Evolutionary conservation across 768 basidiomycete genomes (phyloP).

Genomic region (Ramaria sp.): DNA sequence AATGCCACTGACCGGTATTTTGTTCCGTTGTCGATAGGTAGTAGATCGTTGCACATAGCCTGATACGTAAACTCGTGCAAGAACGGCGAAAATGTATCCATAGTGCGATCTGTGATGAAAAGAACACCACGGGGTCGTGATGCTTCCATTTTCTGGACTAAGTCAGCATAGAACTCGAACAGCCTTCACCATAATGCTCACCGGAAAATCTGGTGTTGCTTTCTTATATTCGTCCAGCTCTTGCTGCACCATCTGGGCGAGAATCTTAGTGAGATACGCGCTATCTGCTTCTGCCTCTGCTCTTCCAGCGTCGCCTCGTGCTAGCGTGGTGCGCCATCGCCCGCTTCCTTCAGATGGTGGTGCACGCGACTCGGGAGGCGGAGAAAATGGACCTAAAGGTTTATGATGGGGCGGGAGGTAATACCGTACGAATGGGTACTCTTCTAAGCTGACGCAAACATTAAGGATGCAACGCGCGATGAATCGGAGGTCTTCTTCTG

Average conservation of each 20-base stretch:
- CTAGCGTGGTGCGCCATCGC: conserved; percentile 76
- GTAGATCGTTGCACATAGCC: conserved; percentile 93
- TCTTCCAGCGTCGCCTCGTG: conserved; percentile 58
- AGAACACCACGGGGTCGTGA: conserved; percentile 68
- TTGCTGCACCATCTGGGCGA: conserved; percentile 79
- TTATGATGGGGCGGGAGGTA: conserved; percentile 75
- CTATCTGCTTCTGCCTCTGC: conserved; percentile 59
- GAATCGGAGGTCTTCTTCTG: conserved; percentile 82
- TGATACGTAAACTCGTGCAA: conserved; percentile 98
- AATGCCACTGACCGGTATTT: conserved; percentile 64
- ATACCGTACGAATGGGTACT: conserved; percentile 89
- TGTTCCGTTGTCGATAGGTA: conserved; percentile 77
- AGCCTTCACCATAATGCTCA: conserved; percentile 28
- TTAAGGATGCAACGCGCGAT: conserved; percentile 61
- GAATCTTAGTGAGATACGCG: conserved; percentile 68
- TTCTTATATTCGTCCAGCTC: conserved; percentile 83
- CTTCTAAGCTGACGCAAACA: conserved; percentile 79
- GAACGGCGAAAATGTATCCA: conserved; percentile 87
- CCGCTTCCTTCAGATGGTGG: conserved; percentile 51
- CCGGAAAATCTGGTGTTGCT: conserved; percentile 78
- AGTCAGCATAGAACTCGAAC: conserved; percentile 1
- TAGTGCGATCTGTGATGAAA: conserved; percentile 90
- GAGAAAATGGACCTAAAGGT: conserved; percentile 78
- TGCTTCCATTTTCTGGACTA: conserved; percentile 23
- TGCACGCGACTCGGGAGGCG: conserved; percentile 31